Base-by-base conservation (phyloP, 2,329 filamentous ascomycete genomes). In the Tolypocladium endophyticum region DNA sequence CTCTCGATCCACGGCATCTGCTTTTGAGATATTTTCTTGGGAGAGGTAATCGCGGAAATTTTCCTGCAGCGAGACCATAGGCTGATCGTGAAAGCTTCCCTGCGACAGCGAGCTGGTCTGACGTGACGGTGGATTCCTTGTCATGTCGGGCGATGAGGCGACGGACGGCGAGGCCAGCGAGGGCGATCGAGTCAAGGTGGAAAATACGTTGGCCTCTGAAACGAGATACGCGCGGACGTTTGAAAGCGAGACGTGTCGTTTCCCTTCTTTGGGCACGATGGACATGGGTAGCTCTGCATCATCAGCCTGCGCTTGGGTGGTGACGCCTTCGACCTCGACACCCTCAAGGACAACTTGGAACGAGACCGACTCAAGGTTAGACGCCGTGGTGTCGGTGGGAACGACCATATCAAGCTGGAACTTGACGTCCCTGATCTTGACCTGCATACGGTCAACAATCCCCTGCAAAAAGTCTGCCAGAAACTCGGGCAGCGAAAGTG, bases 401-500 rank as follows among this genome's bases (percentile, higher is more conserved):
- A 85, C 73, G 56, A 84, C 78, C 47, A 86, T 74, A 64, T 90
- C 86, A 23, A 92, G 74, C 65, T 86, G 83, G 63, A 92, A 80
- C 14, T 79, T 81, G 59, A 93, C 81, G 33, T 84, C 80, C 57
- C 80, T 81, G 60, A 93, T 84, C 56, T 77, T 79, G 33, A 93
- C 74, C 68, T 89, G 83, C 59, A 87, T 78, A 54, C 89, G 82
- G 71, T 94, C 88, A 33, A 88, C 76, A 56, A 92, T 84, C 36
- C 88, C 88, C 64, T 91, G 86, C 7, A 93, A 72, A 64, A 91
- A 90, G 64, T 82, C 83, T 50, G 87, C 83, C 55, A 94, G 75
- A 63, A 92, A 90, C 0, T 76, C 77, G 7, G 89, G 89, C 5
- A 93, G 75, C 1, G 85, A 86, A 38, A 92, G 75, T 1, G 84